Conservation (phyloP, 345 rosid genomes). For the Brassica napus region DNA sequence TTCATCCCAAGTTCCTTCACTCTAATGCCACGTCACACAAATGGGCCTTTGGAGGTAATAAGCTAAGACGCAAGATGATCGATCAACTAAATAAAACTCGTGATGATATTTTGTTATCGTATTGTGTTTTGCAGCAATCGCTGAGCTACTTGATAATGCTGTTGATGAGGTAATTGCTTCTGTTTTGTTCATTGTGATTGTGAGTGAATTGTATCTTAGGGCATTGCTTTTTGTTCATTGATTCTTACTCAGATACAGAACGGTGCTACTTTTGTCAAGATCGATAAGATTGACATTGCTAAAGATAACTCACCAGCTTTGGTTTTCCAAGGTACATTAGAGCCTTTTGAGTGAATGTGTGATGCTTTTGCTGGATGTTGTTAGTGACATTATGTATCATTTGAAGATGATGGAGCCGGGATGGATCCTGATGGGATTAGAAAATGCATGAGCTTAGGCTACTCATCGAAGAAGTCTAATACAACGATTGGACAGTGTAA, state of each 20-base stretch:
- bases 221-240: slow-evolving; percentile 27
- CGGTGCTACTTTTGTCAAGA: slow-evolving; percentile 84
- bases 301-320: slow-evolving; percentile 88
- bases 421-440: slow-evolving; percentile 81
- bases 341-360: background rate
- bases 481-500: slow-evolving; percentile 95
- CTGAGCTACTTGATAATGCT: slow-evolving; percentile 94
- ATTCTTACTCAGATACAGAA: slow-evolving; percentile 57
- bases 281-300: slow-evolving; percentile 68
- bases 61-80: background rate
- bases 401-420: slow-evolving; percentile 93
- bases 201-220: background rate
- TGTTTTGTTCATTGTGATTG: slow-evolving; percentile 13
- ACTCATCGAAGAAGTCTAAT: slow-evolving; percentile 88
- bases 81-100: background rate
- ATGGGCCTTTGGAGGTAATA: slow-evolving; percentile 96
- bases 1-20: slow-evolving; percentile 94
- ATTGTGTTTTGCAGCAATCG: slow-evolving; percentile 69
- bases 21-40: slow-evolving; percentile 99
- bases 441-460: slow-evolving; percentile 97
- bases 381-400: background rate
- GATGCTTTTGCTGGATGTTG: slow-evolving; percentile 3
- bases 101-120: no score
- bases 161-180: slow-evolving; percentile 72
- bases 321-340: slow-evolving; percentile 62